Percentiles rank a stretch among this genome's conserved stretches.
Conservation (phyloP, 495 filamentous ascomycete genomes). For the Annulohypoxylon stygium region DNA sequence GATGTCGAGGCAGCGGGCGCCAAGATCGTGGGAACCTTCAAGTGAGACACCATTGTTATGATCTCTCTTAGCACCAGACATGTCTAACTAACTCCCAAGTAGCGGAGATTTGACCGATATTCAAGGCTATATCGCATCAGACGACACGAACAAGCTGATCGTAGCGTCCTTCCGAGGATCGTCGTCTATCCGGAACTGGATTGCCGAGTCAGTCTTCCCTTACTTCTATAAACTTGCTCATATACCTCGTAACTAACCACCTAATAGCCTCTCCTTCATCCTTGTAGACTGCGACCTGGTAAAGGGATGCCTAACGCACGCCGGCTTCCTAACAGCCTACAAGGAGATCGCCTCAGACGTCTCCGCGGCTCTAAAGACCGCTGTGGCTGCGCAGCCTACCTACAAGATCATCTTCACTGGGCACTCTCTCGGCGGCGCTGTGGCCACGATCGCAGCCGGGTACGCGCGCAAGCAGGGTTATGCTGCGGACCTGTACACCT, state of each 20-base stretch:
- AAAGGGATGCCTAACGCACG: slow-evolving; percentile 54
- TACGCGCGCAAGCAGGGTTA: slow-evolving; percentile 66
- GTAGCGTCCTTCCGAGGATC: slow-evolving; percentile 79
- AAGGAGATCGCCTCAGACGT: slow-evolving; percentile 48
- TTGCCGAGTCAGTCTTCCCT: slow-evolving; percentile 68
- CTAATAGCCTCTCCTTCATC: slow-evolving; percentile 50
- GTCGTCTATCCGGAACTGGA: slow-evolving; percentile 72
- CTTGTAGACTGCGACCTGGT: slow-evolving; percentile 51
- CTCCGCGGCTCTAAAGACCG: slow-evolving; percentile 45
- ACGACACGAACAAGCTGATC: slow-evolving; percentile 71
- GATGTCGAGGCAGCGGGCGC: slow-evolving; percentile 69
- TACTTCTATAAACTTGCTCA: not conserved
- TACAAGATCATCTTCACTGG: slow-evolving; percentile 72
- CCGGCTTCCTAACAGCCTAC: slow-evolving; percentile 57
- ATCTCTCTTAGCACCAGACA: not conserved
- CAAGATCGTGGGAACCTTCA: slow-evolving; percentile 68
- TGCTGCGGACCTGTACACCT: slow-evolving; percentile 67
- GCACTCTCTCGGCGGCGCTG: slow-evolving; percentile 76
- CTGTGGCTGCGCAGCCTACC: slow-evolving; percentile 56
- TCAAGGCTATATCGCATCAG: slow-evolving; percentile 77
- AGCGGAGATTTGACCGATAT: slow-evolving; percentile 70
- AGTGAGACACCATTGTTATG: slow-evolving; percentile 59
- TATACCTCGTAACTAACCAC: slow-evolving; percentile 15
- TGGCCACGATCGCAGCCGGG: slow-evolving; percentile 71
- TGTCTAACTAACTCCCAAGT: slow-evolving; percentile 8